These are phyloP conservation scores for Pythium grandisporangium DNA, from an alignment of 352 stramenopile genomes.

Conservation along the genomic window DNA sequence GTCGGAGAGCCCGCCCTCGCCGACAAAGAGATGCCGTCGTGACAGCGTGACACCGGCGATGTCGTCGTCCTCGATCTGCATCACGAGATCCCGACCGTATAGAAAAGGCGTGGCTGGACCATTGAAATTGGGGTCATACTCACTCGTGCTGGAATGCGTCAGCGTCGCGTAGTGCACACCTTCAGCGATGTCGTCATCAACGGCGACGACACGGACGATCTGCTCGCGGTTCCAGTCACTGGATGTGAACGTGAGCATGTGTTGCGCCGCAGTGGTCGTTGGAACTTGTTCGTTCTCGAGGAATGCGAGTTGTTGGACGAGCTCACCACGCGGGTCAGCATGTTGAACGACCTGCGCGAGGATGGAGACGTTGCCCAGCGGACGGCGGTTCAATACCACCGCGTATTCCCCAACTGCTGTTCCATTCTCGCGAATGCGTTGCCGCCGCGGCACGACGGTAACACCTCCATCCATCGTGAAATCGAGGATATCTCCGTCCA, in stretches of 20 bases:
- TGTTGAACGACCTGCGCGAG: slow-evolving; percentile 28
- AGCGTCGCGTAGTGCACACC: slow-evolving; percentile 52
- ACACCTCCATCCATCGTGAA: slow-evolving; percentile 65
- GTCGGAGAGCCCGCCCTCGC: slow-evolving; percentile 44
- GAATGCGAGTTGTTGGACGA: slow-evolving; percentile 37
- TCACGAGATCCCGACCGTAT: slow-evolving; percentile 38
- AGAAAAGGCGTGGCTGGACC: slow-evolving; percentile 44
- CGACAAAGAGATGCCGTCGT: slow-evolving; percentile 43
- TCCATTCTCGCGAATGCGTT: slow-evolving; percentile 37
- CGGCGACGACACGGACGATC: slow-evolving; percentile 32
- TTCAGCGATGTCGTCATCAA: slow-evolving; percentile 52
- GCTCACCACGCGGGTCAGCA: slow-evolving; percentile 10
- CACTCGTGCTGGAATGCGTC: slow-evolving; percentile 27
- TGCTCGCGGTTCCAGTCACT: slow-evolving; percentile 68
- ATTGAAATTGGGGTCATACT: slow-evolving; percentile 52
- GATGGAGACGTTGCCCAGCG: slow-evolving; percentile 36
- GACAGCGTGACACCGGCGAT: slow-evolving; percentile 36
- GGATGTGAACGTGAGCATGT: slow-evolving; percentile 32
- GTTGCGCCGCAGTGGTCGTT: slow-evolving; percentile 1
- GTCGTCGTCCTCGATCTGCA: slow-evolving; percentile 72
- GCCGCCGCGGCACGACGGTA: slow-evolving; percentile 32
- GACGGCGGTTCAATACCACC: slow-evolving; percentile 58
- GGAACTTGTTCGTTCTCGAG: slow-evolving; percentile 4
- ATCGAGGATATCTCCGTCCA: slow-evolving; percentile 47
- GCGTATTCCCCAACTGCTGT: slow-evolving; percentile 39